Evolutionary conservation across 1,284 basidiomycete species (phyloP).

Genomic region (Irpex sp.): DNA sequence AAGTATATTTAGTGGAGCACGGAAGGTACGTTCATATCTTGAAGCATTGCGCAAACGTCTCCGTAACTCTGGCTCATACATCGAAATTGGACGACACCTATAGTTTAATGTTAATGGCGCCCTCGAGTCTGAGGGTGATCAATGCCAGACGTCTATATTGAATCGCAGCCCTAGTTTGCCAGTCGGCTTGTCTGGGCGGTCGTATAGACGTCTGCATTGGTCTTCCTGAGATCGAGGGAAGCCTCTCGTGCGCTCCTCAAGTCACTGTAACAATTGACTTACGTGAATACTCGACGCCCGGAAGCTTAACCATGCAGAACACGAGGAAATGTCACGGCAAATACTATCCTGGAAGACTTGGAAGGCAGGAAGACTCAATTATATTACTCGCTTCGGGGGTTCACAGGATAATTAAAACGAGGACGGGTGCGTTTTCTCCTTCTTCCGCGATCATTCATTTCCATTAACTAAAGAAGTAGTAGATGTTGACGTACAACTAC

Average conservation of each 20-base stretch:
- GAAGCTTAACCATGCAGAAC: no score
- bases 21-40: no score
- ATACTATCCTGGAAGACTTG: no score
- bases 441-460: not conserved
- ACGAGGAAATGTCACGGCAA: no score
- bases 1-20: not conserved
- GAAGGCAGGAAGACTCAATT: no score
- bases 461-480: not conserved
- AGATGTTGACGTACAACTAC: not conserved
- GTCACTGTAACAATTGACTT: no score
- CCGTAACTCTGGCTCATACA: not conserved
- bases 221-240: conserved; percentile 7
- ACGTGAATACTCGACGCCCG: no score
- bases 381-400: no score
- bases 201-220: conserved; percentile 12
- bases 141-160: conserved; percentile 14
- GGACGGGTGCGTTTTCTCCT: not conserved
- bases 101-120: not conserved
- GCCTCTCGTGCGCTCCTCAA: no score
- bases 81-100: not conserved
- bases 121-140: conserved; percentile 15
- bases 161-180: not conserved
- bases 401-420: no score
- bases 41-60: no score
- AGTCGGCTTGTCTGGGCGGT: conserved; percentile 4